Conservation (phyloP, 768 basidiomycete species). For the Rhodotorula graminis region DNA sequence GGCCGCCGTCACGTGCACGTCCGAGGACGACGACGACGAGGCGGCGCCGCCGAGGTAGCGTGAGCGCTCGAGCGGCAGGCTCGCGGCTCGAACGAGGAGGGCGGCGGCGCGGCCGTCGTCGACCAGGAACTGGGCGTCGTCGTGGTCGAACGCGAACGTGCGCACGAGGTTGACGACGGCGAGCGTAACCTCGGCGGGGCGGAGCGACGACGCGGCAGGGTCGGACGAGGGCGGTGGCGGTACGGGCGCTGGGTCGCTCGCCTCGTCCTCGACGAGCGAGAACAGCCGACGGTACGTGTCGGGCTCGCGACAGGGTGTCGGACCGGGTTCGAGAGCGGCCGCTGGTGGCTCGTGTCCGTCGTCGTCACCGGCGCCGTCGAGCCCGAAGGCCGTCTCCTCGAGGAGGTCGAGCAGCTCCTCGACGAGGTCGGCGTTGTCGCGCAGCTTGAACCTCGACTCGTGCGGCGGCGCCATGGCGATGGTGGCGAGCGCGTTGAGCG, state of each 20-base stretch:
- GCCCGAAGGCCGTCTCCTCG: conserved; percentile 51
- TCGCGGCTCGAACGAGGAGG: conserved; percentile 57
- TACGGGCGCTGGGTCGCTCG: conserved; percentile 2
- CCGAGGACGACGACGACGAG: conserved; percentile 50
- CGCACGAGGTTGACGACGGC: conserved; percentile 73
- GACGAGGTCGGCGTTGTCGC: conserved; percentile 70
- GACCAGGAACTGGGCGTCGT: conserved; percentile 66
- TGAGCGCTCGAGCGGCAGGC: conserved; percentile 20
- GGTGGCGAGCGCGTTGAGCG: conserved; percentile 76
- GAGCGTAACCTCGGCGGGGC: conserved; percentile 58
- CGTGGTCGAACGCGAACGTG: conserved; percentile 69
- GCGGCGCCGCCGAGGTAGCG: background rate
- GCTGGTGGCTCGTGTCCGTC: background rate
- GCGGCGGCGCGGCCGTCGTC: conserved; percentile 62
- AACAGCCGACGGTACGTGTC: conserved; percentile 30
- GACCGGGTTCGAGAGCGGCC: background rate
- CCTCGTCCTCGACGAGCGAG: conserved; percentile 25
- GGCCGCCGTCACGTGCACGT: conserved; percentile 58
- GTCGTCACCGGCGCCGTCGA: conserved; percentile 41
- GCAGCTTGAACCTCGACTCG: conserved; percentile 57
- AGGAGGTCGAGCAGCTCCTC: conserved; percentile 82
- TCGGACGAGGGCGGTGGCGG: background rate
- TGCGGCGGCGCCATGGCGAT: conserved; percentile 51
- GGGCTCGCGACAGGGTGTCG: conserved; percentile 40
- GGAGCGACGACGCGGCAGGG: background rate